Evolutionary conservation across 345 rosid genomes (phyloP).

Genomic region (Gossypium stocksii): DNA sequence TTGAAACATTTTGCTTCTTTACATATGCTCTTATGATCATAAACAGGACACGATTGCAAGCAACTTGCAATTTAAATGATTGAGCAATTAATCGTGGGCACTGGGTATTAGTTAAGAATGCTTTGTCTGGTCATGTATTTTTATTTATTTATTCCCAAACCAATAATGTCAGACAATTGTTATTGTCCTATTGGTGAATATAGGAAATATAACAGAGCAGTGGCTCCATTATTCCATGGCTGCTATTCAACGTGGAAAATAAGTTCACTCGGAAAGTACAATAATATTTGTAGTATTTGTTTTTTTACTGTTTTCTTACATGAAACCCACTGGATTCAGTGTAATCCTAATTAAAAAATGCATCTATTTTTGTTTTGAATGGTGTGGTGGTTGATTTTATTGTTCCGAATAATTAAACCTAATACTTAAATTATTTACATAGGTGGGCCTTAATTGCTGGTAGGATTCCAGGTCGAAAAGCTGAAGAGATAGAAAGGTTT

Average conservation of each 20-base stretch:
- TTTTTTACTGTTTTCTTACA: background rate
- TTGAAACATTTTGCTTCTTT: too few species aligned
- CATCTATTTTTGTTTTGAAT: background rate
- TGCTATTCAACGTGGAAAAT: background rate
- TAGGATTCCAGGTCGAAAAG: constrained; percentile 41
- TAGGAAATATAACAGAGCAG: background rate
- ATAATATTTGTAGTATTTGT: background rate
- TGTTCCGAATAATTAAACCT: background rate
- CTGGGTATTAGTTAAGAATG: background rate
- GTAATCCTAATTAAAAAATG: too few species aligned
- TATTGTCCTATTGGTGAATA: background rate
- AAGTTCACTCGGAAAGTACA: background rate
- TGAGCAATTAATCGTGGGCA: too few species aligned
- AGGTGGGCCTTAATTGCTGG: constrained; percentile 51
- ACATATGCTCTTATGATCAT: too few species aligned
- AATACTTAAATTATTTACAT: background rate
- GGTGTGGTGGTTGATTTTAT: background rate
- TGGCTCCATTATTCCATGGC: background rate
- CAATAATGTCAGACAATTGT: background rate
- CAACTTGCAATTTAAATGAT: too few species aligned
- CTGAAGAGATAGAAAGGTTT: constrained; percentile 49
- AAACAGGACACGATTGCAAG: too few species aligned
- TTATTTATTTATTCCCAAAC: too few species aligned
- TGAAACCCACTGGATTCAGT: background rate
- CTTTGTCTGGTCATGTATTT: background rate